phyloP scores from a whole-genome alignment of 2,329 filamentous ascomycete species.

The Clarireedia hainanense region DNA sequence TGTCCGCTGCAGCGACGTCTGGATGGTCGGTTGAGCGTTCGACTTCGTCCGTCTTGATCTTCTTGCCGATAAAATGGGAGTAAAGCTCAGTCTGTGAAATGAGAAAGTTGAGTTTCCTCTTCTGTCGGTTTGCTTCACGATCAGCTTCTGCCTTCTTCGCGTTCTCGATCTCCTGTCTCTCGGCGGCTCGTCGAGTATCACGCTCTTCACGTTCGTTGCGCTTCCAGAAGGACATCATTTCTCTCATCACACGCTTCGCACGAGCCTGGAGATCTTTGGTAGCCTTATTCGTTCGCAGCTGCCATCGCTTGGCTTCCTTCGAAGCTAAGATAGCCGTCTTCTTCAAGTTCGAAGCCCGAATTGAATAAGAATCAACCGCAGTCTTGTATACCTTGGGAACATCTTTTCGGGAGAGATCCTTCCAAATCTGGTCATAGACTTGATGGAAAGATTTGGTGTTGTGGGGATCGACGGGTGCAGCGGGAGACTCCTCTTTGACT shows the following conservation, averaged over 20 bases:
- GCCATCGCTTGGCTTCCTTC: conserved; percentile 96
- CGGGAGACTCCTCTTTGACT: conserved; percentile 36
- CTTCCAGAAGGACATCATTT: conserved; percentile 99
- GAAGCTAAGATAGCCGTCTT: conserved; percentile 96
- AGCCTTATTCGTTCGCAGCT: conserved; percentile 95
- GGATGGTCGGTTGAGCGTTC: conserved; percentile 82
- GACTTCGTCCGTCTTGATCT: conserved; percentile 95
- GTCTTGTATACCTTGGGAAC: conserved; percentile 87
- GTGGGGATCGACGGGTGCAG: conserved; percentile 39
- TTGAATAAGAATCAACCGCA: conserved; percentile 76
- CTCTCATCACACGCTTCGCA: conserved; percentile 95
- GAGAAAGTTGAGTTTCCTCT: conserved; percentile 97
- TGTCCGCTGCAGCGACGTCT: conserved; percentile 51
- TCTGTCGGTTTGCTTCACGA: conserved; percentile 92
- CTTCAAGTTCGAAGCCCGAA: conserved; percentile 89
- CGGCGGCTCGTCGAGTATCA: conserved; percentile 85
- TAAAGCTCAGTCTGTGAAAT: conserved; percentile 98
- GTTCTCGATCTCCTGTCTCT: conserved; percentile 92
- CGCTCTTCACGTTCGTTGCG: conserved; percentile 96
- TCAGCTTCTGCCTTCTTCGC: conserved; percentile 96
- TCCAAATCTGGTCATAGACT: conserved; percentile 96
- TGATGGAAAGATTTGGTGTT: conserved; percentile 92
- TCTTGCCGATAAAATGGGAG: conserved; percentile 98
- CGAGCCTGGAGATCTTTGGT: conserved; percentile 95
- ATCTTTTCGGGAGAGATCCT: conserved; percentile 88